Evolutionary conservation across 495 filamentous ascomycete species (phyloP).

Genomic region (Neurospora hispaniola): DNA sequence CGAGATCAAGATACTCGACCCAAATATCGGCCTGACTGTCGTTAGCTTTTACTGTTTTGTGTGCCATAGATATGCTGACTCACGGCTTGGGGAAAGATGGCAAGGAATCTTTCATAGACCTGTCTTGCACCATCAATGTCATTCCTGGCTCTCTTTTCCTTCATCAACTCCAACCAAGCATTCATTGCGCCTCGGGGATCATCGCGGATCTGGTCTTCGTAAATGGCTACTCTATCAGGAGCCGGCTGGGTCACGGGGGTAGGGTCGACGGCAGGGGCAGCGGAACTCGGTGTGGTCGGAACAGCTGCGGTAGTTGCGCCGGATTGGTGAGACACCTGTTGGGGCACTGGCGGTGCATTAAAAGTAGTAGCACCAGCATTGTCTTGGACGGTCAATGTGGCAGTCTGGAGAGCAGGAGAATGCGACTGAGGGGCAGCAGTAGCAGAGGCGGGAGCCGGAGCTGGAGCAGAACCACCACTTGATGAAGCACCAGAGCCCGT

Average conservation of each 20-base stretch:
- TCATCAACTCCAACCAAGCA: constrained; percentile 79
- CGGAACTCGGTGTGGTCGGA: not conserved
- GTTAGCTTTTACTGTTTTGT: constrained; percentile 14
- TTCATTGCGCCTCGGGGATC: constrained; percentile 85
- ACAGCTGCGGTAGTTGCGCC: not conserved
- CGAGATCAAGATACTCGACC: constrained; percentile 78
- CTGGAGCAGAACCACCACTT: constrained; percentile 8
- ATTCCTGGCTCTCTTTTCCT: constrained; percentile 69
- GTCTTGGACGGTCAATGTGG: constrained; percentile 12
- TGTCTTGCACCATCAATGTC: constrained; percentile 72
- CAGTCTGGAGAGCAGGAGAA: constrained; percentile 18
- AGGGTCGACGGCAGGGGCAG: constrained; percentile 8
- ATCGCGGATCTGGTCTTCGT: constrained; percentile 83
- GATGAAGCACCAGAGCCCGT: constrained; percentile 16
- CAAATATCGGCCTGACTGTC: constrained; percentile 70
- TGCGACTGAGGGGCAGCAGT: constrained; percentile 7
- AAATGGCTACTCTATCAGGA: constrained; percentile 68
- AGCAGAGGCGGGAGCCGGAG: constrained; percentile 4
- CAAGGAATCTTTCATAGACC: constrained; percentile 76
- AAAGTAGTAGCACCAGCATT: constrained; percentile 4
- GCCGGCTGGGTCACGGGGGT: constrained; percentile 36
- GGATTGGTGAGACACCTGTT: constrained; percentile 6
- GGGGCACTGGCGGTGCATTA: constrained; percentile 12
- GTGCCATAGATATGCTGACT: constrained; percentile 28
- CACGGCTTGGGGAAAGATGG: constrained; percentile 82